Conservation (phyloP, 108 stramenopile species). For the Skeletonema marinoi region DNA sequence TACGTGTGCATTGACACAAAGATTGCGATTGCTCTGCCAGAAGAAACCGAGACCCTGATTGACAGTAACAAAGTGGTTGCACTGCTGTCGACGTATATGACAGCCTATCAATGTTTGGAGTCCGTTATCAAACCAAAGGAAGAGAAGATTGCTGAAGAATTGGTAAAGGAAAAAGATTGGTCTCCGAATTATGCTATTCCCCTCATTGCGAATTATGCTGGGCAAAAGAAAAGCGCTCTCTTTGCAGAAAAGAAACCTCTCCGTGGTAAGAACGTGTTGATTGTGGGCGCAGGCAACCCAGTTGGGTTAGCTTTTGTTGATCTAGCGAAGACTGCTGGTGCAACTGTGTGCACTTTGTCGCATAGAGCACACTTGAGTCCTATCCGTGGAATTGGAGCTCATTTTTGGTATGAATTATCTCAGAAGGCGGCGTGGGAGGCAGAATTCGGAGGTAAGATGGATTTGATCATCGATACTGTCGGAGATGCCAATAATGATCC, state of each 20-base stretch:
- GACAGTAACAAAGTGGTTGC: slow-evolving; percentile 46
- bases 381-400: neutral
- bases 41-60: slow-evolving; percentile 13
- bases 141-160: too few relatives aligned
- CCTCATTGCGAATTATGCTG: neutral
- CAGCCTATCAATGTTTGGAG: slow-evolving; percentile 64
- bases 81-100: slow-evolving; percentile 70
- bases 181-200: neutral
- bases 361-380: neutral
- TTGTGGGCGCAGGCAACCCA: slow-evolving; percentile 61
- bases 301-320: slow-evolving; percentile 69
- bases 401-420: neutral
- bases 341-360: slow-evolving; percentile 40
- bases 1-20: slow-evolving; percentile 49
- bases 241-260: slow-evolving; percentile 17
- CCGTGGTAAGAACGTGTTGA: slow-evolving; percentile 60
- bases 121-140: neutral
- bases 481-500: neutral
- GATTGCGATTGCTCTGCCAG: slow-evolving; percentile 57
- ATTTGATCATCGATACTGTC: neutral
- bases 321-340: slow-evolving; percentile 56
- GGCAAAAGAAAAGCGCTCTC: neutral
- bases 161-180: neutral
- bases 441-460: neutral
- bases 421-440: neutral